Conservation (phyloP, 2,329 filamentous ascomycete species). For the Sporothrix protearum region DNA sequence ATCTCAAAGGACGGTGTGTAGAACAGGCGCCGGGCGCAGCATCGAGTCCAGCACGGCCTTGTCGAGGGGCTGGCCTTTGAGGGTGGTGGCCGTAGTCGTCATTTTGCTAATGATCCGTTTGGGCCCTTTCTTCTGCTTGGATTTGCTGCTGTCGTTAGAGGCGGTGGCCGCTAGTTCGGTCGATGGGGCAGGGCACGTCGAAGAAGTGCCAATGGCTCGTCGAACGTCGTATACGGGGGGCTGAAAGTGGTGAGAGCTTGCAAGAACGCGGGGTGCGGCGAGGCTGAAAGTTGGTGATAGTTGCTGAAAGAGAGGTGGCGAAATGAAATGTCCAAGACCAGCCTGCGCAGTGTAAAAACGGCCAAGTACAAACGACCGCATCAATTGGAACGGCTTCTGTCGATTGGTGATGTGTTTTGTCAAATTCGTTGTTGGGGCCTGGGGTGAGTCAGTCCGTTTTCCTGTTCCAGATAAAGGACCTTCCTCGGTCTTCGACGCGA, state of each 20-base stretch:
- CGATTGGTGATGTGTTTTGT: background rate
- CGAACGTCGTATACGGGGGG: background rate
- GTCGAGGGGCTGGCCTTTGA: constrained; percentile 87
- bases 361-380: constrained; percentile 21
- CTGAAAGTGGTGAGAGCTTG: background rate
- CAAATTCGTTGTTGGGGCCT: background rate
- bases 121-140: background rate
- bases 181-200: background rate
- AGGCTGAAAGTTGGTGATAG: background rate
- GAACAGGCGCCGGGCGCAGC: constrained; percentile 83
- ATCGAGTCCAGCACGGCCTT: constrained; percentile 76
- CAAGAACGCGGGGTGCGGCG: background rate
- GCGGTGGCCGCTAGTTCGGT: background rate
- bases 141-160: background rate
- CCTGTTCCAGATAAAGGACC: constrained; percentile 1
- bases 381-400: constrained; percentile 21
- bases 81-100: constrained; percentile 56
- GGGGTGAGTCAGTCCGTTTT: constrained; percentile 11
- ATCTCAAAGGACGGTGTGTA: constrained; percentile 96
- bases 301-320: constrained; percentile 6
- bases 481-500: background rate
- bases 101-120: constrained; percentile 12
- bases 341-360: constrained; percentile 20
- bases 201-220: constrained; percentile 10
- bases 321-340: constrained; percentile 19